These are phyloP conservation scores for Suhomyces taliae DNA, from an alignment of 1,139 yeast genomes.

Conservation along the genomic window DNA sequence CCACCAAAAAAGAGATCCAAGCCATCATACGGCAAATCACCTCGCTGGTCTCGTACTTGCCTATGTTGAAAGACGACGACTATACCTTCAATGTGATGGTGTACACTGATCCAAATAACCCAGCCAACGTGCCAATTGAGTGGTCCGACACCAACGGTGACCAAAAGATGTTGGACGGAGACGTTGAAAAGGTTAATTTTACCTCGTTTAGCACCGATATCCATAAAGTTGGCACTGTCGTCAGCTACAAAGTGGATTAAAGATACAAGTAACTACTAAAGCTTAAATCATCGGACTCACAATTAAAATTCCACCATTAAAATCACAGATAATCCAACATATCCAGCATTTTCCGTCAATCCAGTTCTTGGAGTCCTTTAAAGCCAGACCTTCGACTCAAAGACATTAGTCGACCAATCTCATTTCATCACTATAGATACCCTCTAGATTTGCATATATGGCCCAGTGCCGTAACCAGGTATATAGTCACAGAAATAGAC, in stretches of 20 bases:
- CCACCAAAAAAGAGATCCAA: constrained; percentile 74
- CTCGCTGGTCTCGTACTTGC: constrained; percentile 83
- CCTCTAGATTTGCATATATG: too few relatives aligned
- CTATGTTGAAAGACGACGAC: constrained; percentile 63
- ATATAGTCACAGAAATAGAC: too few relatives aligned
- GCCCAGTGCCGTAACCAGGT: too few relatives aligned
- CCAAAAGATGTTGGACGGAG: constrained; percentile 53
- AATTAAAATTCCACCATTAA: too few relatives aligned
- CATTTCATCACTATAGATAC: too few relatives aligned
- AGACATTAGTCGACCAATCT: too few relatives aligned
- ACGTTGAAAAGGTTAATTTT: constrained; percentile 67
- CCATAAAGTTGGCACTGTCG: constrained; percentile 75
- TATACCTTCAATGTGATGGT: constrained; percentile 87
- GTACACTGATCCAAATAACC: constrained; percentile 71
- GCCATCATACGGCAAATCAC: constrained; percentile 87
- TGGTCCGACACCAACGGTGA: constrained; percentile 79
- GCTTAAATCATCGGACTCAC: too few relatives aligned
- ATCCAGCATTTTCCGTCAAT: too few relatives aligned
- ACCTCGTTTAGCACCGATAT: constrained; percentile 66
- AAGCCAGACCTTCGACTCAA: too few relatives aligned
- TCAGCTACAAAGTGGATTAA: constrained; percentile 55
- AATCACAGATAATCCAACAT: too few relatives aligned
- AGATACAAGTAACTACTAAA: background rate
- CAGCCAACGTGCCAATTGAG: constrained; percentile 66
- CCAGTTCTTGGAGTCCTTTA: too few relatives aligned